Conservation (phyloP, 2,329 filamentous ascomycete genomes). For the Colletotrichum aenigma region DNA sequence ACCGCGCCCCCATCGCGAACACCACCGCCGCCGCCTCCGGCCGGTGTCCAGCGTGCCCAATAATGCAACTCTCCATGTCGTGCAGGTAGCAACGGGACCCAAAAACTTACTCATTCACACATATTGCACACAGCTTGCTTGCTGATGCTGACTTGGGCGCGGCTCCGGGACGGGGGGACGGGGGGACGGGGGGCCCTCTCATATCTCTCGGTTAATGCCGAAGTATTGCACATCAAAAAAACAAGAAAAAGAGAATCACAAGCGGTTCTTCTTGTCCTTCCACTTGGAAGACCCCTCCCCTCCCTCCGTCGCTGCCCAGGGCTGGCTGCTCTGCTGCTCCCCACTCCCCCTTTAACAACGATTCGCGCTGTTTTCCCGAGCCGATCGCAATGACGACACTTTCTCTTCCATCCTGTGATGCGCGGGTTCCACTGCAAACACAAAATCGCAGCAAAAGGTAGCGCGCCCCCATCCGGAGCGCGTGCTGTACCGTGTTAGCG, state of each 20-base stretch:
- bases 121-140: neutral
- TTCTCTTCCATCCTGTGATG: neutral
- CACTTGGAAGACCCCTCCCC: neutral
- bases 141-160: neutral
- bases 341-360: neutral
- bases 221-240: neutral
- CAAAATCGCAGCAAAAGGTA: neutral
- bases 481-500: neutral
- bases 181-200: neutral
- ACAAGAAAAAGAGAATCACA: neutral
- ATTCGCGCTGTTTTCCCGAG: conserved; percentile 5
- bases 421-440: neutral
- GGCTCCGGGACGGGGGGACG: neutral
- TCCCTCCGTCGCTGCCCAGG: neutral
- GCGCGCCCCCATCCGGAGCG: neutral
- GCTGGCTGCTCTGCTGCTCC: neutral
- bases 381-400: conserved; percentile 20
- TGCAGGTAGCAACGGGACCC: neutral
- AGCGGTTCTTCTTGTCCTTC: neutral
- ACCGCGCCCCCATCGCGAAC: neutral
- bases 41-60: neutral
- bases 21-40: neutral
- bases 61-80: neutral
- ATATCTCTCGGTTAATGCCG: conserved; percentile 10
- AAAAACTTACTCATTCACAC: conserved; percentile 11